Percentiles rank a stretch among this genome's conserved stretches.
These are phyloP conservation scores for Pseudozyma sp. DNA, from an alignment of 1,284 basidiomycete species.

Conservation along the genomic window DNA sequence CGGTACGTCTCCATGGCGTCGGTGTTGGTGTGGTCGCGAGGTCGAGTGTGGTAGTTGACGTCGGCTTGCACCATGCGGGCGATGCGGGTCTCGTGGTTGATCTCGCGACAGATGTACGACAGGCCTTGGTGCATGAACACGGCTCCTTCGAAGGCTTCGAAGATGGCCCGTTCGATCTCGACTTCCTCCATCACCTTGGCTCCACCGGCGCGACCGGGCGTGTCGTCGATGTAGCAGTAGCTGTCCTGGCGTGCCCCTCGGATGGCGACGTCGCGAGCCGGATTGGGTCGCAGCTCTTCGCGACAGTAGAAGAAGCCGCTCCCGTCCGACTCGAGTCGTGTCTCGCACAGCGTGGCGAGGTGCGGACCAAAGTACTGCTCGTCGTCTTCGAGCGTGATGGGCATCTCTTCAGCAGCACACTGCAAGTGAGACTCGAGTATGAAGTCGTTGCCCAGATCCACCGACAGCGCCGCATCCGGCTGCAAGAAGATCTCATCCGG, in stretches of 20 bases:
- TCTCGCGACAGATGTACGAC: constrained; percentile 77
- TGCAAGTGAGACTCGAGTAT: constrained; percentile 87
- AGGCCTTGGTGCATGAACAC: constrained; percentile 69
- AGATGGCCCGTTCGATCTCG: constrained; percentile 85
- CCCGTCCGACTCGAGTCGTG: constrained; percentile 74
- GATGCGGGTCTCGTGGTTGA: constrained; percentile 81
- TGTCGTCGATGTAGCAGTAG: constrained; percentile 81
- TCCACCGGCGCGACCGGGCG: constrained; percentile 69
- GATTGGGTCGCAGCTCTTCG: constrained; percentile 81
- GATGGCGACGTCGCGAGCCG: constrained; percentile 78
- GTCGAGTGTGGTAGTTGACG: constrained; percentile 85
- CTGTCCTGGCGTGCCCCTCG: constrained; percentile 82
- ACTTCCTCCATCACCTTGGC: constrained; percentile 81
- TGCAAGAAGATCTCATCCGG: constrained; percentile 71
- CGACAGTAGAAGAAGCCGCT: constrained; percentile 83
- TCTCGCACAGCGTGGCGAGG: constrained; percentile 72
- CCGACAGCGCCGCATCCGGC: constrained; percentile 75
- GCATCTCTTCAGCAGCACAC: constrained; percentile 89
- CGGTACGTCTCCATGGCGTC: constrained; percentile 83
- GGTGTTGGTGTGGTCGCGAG: constrained; percentile 74
- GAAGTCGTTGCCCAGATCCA: constrained; percentile 81
- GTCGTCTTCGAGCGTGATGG: constrained; percentile 76
- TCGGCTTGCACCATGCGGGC: constrained; percentile 79
- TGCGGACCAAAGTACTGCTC: constrained; percentile 77
- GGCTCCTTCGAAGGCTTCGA: constrained; percentile 77